phyloP scores from a whole-genome alignment of 257 asterid genomes.

The Solanum pennellii region DNA sequence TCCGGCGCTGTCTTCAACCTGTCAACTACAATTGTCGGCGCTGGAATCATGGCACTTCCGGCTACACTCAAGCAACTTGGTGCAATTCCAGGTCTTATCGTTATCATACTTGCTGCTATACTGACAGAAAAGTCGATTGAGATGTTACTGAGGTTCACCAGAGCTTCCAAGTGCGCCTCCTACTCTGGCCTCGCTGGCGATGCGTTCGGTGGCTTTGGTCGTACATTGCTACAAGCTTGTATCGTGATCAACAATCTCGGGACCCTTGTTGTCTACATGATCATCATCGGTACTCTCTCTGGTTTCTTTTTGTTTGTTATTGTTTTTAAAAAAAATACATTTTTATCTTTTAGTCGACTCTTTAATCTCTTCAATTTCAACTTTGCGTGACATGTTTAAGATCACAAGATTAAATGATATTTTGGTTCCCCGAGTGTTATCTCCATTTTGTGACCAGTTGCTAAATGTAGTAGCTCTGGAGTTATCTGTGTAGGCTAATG shows the following conservation, averaged over 20 bases:
- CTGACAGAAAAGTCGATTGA: conserved; percentile 73
- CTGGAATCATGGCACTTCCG: conserved; percentile 91
- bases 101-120: conserved; percentile 50
- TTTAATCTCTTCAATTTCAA: neutral
- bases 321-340: neutral
- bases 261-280: conserved; percentile 73
- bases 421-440: neutral
- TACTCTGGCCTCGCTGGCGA: conserved; percentile 68
- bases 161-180: conserved; percentile 53
- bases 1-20: conserved; percentile 78
- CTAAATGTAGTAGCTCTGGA: neutral
- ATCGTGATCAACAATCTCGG: conserved; percentile 70
- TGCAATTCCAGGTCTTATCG: conserved; percentile 49
- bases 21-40: conserved; percentile 78
- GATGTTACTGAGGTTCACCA: conserved; percentile 58
- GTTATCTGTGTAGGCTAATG: neutral
- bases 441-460: neutral
- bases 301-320: neutral
- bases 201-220: conserved; percentile 45
- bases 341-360: neutral
- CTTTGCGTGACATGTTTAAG: too few species aligned
- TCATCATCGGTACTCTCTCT: conserved; percentile 47
- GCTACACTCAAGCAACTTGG: conserved; percentile 77
- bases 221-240: conserved; percentile 55
- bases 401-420: neutral